A percentile compares a stretch with the other conserved stretches of the same genome.
Conservation (phyloP, 1,284 basidiomycete species). For the Butyriboletus regius region DNA sequence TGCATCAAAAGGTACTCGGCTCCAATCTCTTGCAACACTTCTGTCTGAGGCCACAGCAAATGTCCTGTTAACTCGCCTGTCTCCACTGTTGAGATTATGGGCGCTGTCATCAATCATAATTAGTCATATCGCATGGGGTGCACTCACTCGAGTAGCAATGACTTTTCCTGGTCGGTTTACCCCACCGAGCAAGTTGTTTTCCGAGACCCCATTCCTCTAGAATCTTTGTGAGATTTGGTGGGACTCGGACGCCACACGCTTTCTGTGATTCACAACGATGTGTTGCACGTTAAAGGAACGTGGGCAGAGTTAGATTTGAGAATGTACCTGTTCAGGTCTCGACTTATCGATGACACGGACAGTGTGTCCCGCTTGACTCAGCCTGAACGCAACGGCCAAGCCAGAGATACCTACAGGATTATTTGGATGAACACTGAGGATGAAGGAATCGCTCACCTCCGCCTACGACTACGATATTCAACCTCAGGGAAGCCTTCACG, state of each 20-base stretch:
- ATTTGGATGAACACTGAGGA: background rate
- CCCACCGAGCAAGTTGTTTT: slow-evolving; percentile 33
- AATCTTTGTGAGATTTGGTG: slow-evolving; percentile 46
- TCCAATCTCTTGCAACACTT: slow-evolving; percentile 44
- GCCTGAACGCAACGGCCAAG: slow-evolving; percentile 42
- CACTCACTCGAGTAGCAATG: slow-evolving; percentile 23
- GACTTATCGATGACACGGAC: slow-evolving; percentile 42
- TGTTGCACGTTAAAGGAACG: background rate
- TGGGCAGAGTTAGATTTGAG: background rate
- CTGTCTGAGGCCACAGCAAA: slow-evolving; percentile 40
- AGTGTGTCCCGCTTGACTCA: slow-evolving; percentile 41
- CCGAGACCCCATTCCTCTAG: slow-evolving; percentile 43
- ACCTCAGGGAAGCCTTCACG: slow-evolving; percentile 22
- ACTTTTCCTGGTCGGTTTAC: slow-evolving; percentile 24
- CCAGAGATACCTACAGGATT: slow-evolving; percentile 34
- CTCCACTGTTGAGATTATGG: slow-evolving; percentile 32
- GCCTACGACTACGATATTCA: slow-evolving; percentile 40
- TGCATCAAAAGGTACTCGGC: slow-evolving; percentile 43
- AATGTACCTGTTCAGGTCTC: slow-evolving; percentile 28
- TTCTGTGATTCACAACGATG: slow-evolving; percentile 15
- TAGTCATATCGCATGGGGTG: slow-evolving; percentile 1
- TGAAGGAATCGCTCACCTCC: slow-evolving; percentile 29
- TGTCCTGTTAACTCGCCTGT: slow-evolving; percentile 39
- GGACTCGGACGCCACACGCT: slow-evolving; percentile 38
- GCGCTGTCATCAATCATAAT: background rate